A percentile compares a stretch with the other conserved stretches of the same genome.
Evolutionary conservation across 225 moss, liverwort and hornwort species (phyloP).

Genomic region (Pleurozium schreberi): DNA sequence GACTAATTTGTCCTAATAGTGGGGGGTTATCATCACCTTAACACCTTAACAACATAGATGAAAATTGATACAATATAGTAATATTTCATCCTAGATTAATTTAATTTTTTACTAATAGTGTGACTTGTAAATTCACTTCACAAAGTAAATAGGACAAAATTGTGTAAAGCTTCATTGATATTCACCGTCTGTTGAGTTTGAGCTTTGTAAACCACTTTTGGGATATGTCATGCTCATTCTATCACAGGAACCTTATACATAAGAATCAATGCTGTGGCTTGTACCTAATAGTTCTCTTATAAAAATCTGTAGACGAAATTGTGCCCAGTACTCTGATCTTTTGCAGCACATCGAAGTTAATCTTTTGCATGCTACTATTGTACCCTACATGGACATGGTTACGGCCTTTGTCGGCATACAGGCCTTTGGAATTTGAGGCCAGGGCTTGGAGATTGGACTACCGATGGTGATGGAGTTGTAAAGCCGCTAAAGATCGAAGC

Average conservation of each 20-base stretch:
- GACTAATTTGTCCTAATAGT: not conserved
- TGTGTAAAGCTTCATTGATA: not conserved
- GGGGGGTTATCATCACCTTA: not conserved
- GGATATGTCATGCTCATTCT: no score
- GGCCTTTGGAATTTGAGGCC: not conserved
- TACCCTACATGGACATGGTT: not conserved
- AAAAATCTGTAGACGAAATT: not conserved
- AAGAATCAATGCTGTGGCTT: not conserved
- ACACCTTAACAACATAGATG: not conserved
- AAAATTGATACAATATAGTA: not conserved
- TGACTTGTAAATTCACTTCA: no score
- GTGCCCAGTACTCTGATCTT: not conserved
- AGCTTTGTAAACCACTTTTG: not conserved
- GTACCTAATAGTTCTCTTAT: not conserved
- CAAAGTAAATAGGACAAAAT: no score
- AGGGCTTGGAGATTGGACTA: not conserved
- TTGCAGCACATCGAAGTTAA: not conserved
- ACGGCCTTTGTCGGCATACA: not conserved
- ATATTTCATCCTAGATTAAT: no score
- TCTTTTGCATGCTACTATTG: not conserved
- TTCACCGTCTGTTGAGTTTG: not conserved
- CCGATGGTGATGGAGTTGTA: not conserved
- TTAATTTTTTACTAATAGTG: not conserved
- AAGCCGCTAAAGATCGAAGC: slow-evolving; percentile 29
- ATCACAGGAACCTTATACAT: no score